phyloP scores from a whole-genome alignment of 169 alveolate genomes.

The Cryptosporidium bovis region DNA sequence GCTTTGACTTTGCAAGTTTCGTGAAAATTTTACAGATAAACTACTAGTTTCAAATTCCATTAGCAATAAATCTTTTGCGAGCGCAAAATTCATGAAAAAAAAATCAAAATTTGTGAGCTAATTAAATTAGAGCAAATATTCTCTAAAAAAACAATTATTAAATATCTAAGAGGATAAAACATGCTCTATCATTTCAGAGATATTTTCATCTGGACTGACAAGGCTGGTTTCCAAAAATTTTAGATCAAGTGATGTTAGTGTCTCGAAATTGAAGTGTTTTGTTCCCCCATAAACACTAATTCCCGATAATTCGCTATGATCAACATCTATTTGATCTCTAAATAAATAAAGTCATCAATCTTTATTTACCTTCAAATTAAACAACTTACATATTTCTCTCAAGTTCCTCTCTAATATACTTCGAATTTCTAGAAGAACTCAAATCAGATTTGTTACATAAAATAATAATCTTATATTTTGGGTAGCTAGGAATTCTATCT shows the following conservation, averaged over 20 bases:
- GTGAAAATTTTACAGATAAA: slow-evolving; percentile 11
- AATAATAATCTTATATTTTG: neutral
- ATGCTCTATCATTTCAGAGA: neutral
- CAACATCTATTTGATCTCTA: slow-evolving; percentile 21
- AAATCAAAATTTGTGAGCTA: too few relatives aligned
- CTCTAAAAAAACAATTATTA: too few relatives aligned
- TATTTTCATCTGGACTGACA: neutral
- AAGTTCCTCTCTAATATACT: slow-evolving; percentile 58
- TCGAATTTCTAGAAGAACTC: slow-evolving; percentile 14
- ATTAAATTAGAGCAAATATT: too few relatives aligned
- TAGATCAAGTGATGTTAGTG: neutral
- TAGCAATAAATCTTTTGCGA: neutral
- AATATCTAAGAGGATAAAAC: too few relatives aligned
- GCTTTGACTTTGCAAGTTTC: neutral
- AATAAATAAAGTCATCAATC: neutral
- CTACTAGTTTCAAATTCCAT: slow-evolving; percentile 52
- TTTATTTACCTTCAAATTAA: neutral
- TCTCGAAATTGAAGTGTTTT: slow-evolving; percentile 40
- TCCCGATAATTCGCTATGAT: neutral
- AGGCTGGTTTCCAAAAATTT: slow-evolving; percentile 28
- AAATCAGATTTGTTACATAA: slow-evolving; percentile 60
- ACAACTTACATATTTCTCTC: slow-evolving; percentile 71
- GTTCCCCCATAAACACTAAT: neutral
- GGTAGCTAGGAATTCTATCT: neutral
- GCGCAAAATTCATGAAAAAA: slow-evolving; percentile 14